Conservation (phyloP, 2,329 filamentous ascomycete species). For the Ampelomyces quisqualis region DNA sequence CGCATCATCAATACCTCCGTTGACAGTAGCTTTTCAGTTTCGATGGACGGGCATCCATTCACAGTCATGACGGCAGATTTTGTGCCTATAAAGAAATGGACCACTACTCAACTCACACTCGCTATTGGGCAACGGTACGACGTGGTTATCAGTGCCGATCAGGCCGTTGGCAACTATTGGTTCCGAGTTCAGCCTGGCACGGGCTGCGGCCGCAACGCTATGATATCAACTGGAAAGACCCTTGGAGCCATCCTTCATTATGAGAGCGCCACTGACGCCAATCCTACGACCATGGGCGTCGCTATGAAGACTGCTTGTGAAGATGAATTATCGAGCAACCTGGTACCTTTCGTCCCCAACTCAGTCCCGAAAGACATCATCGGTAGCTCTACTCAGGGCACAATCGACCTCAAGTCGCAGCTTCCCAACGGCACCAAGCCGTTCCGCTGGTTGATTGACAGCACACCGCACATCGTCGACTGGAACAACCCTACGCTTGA, state of each 20-base stretch:
- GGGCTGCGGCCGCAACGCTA: constrained; percentile 32
- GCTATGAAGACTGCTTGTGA: constrained; percentile 39
- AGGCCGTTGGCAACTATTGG: constrained; percentile 50
- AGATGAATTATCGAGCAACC: constrained; percentile 38
- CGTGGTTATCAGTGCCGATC: constrained; percentile 50
- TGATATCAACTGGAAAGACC: no score
- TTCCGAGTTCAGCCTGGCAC: constrained; percentile 46
- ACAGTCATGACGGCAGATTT: constrained; percentile 48
- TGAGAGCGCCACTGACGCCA: constrained; percentile 33
- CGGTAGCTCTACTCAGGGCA: constrained; percentile 18
- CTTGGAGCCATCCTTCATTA: constrained; percentile 47
- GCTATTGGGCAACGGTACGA: constrained; percentile 49
- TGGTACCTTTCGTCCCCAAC: constrained; percentile 46
- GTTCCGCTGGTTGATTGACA: constrained; percentile 48
- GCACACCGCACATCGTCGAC: constrained; percentile 43
- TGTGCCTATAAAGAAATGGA: constrained; percentile 46
- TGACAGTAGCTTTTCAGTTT: constrained; percentile 36
- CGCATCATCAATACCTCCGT: constrained; percentile 59
- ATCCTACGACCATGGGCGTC: constrained; percentile 39
- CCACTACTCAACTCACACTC: constrained; percentile 39
- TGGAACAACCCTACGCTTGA: constrained; percentile 49
- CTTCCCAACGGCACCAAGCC: constrained; percentile 40
- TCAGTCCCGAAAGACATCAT: constrained; percentile 42
- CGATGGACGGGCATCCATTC: constrained; percentile 46
- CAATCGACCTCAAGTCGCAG: constrained; percentile 34